Percentiles rank a stretch among this genome's conserved stretches.
These are phyloP conservation scores for Penicillium decumbens DNA, from an alignment of 2,329 filamentous ascomycete species.

Conservation along the genomic window DNA sequence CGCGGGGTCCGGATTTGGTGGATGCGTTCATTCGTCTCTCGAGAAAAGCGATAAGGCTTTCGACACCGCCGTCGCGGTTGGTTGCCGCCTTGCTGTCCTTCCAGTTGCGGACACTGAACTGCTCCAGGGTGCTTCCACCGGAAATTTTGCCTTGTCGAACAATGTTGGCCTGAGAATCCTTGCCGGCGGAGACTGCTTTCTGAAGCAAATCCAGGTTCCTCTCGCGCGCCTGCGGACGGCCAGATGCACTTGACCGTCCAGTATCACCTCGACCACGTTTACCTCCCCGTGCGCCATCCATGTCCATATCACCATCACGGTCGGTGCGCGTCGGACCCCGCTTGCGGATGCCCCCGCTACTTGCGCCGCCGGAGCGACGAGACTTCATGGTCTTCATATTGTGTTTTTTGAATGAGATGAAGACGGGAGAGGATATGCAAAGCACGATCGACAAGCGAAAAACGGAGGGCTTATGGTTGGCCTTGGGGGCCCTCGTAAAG, in stretches of 20 bases:
- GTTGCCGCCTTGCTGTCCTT: conserved; percentile 63
- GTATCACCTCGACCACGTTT: conserved; percentile 34
- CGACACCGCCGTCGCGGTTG: conserved; percentile 63
- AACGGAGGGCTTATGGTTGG: background rate
- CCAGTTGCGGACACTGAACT: conserved; percentile 55
- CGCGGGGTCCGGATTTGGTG: conserved; percentile 47
- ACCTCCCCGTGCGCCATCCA: conserved; percentile 47
- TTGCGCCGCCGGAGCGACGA: conserved; percentile 27
- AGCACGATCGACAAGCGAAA: background rate
- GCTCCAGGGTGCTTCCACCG: conserved; percentile 27
- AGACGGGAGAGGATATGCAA: background rate
- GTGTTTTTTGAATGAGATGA: conserved; percentile 5
- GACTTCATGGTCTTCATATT: conserved; percentile 33
- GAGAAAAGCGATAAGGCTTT: conserved; percentile 62
- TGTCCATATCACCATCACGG: conserved; percentile 59
- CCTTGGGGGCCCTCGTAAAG: conserved; percentile 1
- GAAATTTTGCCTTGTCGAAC: conserved; percentile 33
- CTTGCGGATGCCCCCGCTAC: conserved; percentile 52
- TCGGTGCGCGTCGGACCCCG: conserved; percentile 48
- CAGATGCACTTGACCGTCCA: conserved; percentile 21
- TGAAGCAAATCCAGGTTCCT: conserved; percentile 36
- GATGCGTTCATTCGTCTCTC: conserved; percentile 62
- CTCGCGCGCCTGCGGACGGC: conserved; percentile 26
- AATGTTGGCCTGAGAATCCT: conserved; percentile 36
- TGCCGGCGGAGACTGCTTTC: conserved; percentile 32